A percentile compares a stretch with the other conserved stretches of the same genome.
Conservation (phyloP, 257 asterid species). For the Nicotiana sylvestris region DNA sequence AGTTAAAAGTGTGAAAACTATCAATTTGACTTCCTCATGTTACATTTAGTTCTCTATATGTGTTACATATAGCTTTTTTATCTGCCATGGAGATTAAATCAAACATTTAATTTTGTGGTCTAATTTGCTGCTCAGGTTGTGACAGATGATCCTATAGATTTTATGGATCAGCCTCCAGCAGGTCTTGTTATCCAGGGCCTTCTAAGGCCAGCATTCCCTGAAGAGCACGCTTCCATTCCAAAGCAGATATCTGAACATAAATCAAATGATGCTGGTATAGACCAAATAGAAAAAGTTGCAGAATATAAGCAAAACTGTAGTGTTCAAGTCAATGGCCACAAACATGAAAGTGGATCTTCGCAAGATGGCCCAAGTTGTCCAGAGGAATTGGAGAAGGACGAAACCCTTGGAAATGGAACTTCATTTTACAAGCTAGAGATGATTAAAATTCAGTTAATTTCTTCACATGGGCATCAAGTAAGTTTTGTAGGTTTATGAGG, state of each 20-base stretch:
- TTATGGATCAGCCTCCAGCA: constrained; percentile 89
- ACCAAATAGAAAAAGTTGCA: constrained; percentile 22
- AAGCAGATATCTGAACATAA: constrained; percentile 59
- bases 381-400: constrained; percentile 65
- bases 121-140: constrained; percentile 49
- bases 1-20: neutral
- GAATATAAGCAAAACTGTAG: constrained; percentile 43
- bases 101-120: neutral
- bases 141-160: constrained; percentile 79
- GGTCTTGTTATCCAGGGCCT: constrained; percentile 91
- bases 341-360: constrained; percentile 39
- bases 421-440: constrained; percentile 90
- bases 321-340: constrained; percentile 56
- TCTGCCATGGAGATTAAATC: neutral
- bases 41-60: neutral
- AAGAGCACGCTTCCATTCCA: constrained; percentile 71
- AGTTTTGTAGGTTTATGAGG: constrained; percentile 10
- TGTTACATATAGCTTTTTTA: neutral
- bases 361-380: constrained; percentile 53
- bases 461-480: constrained; percentile 77
- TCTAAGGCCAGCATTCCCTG: constrained; percentile 82
- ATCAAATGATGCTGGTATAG: constrained; percentile 29
- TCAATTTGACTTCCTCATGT: neutral
- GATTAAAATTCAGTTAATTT: constrained; percentile 71
- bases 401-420: constrained; percentile 65